Base-by-base conservation (phyloP, 257 asterid species). In the Salvia hispanica region DNA sequence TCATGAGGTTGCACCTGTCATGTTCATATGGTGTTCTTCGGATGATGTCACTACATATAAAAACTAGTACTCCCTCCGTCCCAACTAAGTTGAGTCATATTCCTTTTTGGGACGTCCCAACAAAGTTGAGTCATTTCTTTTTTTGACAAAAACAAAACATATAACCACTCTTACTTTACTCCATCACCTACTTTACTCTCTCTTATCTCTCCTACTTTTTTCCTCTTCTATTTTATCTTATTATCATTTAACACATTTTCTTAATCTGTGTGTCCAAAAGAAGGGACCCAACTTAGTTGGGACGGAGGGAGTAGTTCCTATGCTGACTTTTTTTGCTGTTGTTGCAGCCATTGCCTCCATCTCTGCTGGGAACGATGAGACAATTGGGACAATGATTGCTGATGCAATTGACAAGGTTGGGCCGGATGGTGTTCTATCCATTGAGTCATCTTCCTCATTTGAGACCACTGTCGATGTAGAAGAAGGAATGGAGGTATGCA, bases 391-490 rank as follows among this genome's bases (percentile, higher is more conserved):
- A 70, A 93, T 90, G 98, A 82, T 93, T 43, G 95, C 98, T 43
- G 97, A 93, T 78, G 98, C 97, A 6, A 86, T 93, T 31, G 97
- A 93, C 82, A 93, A 93, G 78, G 98, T 93, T 64, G 97, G 98
- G 53, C 96, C 98, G 3, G 97, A 90, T 81, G 97, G 98, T 75
- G 98, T 93, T 61, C 76, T 93, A 60, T 93, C 98, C 73, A 93
- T 93, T 2, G 98, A 93, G 82, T 90, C 96, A 9, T 93, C 98
- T 0, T 90, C 97, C 58, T 93, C 97, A 63, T 93, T 93, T 71
- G 97, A 90, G 79, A 93, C 98, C 5, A 88, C 98, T 13, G 90
- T 93, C 36, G 95, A 85, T 56, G 97, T 93, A 52, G 98, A 93
- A 84, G 97, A 93, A 70, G 97, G 97, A 73, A 93, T 92, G 98